Percentiles rank a stretch among this genome's conserved stretches.
Evolutionary conservation across 176 grass and related monocot species (phyloP).

Genomic region (Rhipidocladum racemiflorum): DNA sequence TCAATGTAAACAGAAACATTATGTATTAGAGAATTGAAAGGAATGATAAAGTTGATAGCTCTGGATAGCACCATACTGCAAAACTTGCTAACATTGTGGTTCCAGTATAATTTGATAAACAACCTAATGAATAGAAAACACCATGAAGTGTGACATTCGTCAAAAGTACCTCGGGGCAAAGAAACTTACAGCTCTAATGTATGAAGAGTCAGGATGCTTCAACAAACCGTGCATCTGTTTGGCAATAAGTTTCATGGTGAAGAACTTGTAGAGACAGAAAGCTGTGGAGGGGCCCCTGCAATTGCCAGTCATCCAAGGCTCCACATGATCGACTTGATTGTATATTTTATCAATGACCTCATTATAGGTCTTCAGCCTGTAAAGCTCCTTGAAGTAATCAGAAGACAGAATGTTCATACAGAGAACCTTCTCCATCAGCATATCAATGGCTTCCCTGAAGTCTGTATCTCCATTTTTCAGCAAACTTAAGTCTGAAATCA

Average conservation of each 20-base stretch:
- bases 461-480: constrained; percentile 82
- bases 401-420: constrained; percentile 95
- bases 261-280: constrained; percentile 92
- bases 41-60: not conserved
- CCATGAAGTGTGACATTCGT: not conserved
- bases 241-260: constrained; percentile 89
- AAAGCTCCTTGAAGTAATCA: constrained; percentile 96
- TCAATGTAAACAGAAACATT: constrained; percentile 21
- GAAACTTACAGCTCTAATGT: constrained; percentile 94
- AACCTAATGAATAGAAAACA: not conserved
- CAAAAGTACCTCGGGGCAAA: constrained; percentile 4
- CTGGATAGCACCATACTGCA: not conserved
- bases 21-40: constrained; percentile 10
- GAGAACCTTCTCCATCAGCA: constrained; percentile 81
- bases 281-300: constrained; percentile 87
- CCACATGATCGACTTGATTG: constrained; percentile 82
- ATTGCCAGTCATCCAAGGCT: constrained; percentile 97
- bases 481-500: not conserved
- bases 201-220: constrained; percentile 92
- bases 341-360: constrained; percentile 94
- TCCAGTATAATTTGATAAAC: constrained; percentile 25
- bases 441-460: constrained; percentile 75
- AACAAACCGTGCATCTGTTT: constrained; percentile 97
- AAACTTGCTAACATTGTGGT: not conserved
- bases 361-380: constrained; percentile 82